Percentiles rank a stretch among this genome's conserved stretches.
phyloP scores from a whole-genome alignment of 2,329 filamentous ascomycete species.

The Ceratocystis smalleyi region DNA sequence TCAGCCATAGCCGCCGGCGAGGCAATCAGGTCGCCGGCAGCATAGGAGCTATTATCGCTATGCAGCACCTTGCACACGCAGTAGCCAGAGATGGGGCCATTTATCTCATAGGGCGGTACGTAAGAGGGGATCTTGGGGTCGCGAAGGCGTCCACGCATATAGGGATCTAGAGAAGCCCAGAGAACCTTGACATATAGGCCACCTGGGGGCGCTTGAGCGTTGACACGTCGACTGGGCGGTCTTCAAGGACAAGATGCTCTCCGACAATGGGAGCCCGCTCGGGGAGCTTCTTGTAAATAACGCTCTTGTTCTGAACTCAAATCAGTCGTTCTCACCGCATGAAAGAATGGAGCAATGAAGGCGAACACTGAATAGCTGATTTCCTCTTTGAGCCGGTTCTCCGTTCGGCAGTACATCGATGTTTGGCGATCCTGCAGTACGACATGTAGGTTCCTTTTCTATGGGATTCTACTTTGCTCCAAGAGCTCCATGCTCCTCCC shows the following conservation, averaged over 20 bases:
- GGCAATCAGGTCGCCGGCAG: constrained; percentile 50
- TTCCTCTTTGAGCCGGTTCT: neutral
- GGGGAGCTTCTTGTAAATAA: constrained; percentile 59
- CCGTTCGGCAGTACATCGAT: neutral
- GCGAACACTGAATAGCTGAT: neutral
- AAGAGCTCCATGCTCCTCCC: neutral
- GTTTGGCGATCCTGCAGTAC: neutral
- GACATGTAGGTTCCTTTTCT: neutral
- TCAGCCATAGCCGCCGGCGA: constrained; percentile 48
- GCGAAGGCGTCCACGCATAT: constrained; percentile 69
- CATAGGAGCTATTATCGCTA: constrained; percentile 47
- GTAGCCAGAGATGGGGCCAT: constrained; percentile 47
- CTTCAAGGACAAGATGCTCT: constrained; percentile 53
- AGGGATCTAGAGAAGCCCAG: constrained; percentile 69
- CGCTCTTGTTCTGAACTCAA: constrained; percentile 45
- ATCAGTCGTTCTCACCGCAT: neutral
- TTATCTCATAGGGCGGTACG: constrained; percentile 35
- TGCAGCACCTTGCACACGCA: constrained; percentile 55
- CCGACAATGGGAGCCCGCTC: constrained; percentile 51
- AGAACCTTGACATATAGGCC: constrained; percentile 55
- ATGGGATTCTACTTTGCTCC: neutral
- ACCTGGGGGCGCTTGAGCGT: constrained; percentile 41
- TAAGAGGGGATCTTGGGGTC: constrained; percentile 47
- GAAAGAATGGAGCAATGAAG: neutral
- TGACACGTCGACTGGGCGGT: constrained; percentile 47